These are phyloP conservation scores for Aureobasidium vineae DNA, from an alignment of 2,329 filamentous ascomycete genomes.

Conservation along the genomic window DNA sequence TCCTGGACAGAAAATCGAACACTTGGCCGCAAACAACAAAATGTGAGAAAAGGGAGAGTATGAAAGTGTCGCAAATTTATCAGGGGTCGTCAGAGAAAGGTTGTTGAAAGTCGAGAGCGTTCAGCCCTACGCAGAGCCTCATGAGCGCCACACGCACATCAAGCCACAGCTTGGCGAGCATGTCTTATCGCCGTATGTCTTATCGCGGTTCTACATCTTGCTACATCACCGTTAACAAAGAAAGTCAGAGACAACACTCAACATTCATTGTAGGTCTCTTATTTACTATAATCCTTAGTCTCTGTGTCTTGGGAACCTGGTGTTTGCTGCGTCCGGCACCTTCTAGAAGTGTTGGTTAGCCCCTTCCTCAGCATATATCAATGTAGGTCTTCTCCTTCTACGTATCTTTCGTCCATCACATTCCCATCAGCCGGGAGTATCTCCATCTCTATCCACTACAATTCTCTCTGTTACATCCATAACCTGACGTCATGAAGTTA, in stretches of 20 bases:
- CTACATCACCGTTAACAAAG: slow-evolving; percentile 9
- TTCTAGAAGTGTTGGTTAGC: background rate
- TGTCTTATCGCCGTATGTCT: slow-evolving; percentile 14
- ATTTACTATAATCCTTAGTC: background rate
- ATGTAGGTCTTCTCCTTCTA: background rate
- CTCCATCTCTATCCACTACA: background rate
- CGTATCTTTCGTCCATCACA: background rate
- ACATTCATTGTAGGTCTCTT: slow-evolving; percentile 4
- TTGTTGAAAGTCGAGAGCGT: slow-evolving; percentile 17
- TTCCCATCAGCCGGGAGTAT: background rate
- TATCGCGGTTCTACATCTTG: slow-evolving; percentile 6
- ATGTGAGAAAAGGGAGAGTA: background rate
- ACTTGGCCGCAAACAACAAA: background rate
- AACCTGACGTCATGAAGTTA: background rate
- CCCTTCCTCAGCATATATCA: background rate
- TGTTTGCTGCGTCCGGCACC: background rate
- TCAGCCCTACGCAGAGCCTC: slow-evolving; percentile 20
- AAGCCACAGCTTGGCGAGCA: background rate
- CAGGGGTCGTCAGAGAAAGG: slow-evolving; percentile 16
- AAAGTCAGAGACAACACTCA: slow-evolving; percentile 1
- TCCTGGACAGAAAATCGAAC: background rate
- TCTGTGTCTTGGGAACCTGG: background rate
- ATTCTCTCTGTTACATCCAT: background rate
- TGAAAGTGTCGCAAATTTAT: slow-evolving; percentile 6
- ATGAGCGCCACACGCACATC: background rate